A percentile compares a stretch with the other conserved stretches of the same genome.
phyloP scores from a whole-genome alignment of 148 eudicot genomes.

The Arbutus unedo region DNA sequence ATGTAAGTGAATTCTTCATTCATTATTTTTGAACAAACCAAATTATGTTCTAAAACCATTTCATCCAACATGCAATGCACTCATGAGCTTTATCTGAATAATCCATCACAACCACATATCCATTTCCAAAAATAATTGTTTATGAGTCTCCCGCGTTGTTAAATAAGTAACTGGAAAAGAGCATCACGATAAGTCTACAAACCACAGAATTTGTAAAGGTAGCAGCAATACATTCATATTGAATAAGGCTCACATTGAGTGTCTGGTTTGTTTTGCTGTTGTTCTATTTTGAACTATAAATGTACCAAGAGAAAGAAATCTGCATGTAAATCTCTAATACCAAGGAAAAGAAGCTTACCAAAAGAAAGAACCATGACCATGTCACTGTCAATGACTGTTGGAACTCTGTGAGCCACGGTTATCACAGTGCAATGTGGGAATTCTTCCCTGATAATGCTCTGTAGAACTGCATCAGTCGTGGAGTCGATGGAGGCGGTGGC shows the following conservation, averaged over 20 bases:
- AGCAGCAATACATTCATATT: too few species aligned
- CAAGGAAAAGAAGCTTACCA: constrained; percentile 39
- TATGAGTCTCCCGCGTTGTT: too few species aligned
- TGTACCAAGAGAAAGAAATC: background rate
- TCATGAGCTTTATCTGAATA: background rate
- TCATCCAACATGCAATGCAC: background rate
- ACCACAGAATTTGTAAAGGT: too few species aligned
- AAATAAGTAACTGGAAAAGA: too few species aligned
- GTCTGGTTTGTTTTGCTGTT: too few species aligned
- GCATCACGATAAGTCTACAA: too few species aligned
- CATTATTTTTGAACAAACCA: too few species aligned
- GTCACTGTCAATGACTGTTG: constrained; percentile 60
- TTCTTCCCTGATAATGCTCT: constrained; percentile 53
- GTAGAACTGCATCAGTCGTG: constrained; percentile 52
- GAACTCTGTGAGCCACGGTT: constrained; percentile 68
- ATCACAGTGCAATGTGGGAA: constrained; percentile 55
- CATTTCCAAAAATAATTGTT: too few species aligned
- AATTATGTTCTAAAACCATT: too few species aligned
- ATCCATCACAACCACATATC: background rate
- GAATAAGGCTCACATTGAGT: too few species aligned
- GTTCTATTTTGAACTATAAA: background rate
- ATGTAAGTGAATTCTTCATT: too few species aligned
- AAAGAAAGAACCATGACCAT: constrained; percentile 69
- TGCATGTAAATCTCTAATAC: background rate
- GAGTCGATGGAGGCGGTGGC: constrained; percentile 71